Conservation (phyloP, 805 yeast species). For the Candida dajiaensis region DNA sequence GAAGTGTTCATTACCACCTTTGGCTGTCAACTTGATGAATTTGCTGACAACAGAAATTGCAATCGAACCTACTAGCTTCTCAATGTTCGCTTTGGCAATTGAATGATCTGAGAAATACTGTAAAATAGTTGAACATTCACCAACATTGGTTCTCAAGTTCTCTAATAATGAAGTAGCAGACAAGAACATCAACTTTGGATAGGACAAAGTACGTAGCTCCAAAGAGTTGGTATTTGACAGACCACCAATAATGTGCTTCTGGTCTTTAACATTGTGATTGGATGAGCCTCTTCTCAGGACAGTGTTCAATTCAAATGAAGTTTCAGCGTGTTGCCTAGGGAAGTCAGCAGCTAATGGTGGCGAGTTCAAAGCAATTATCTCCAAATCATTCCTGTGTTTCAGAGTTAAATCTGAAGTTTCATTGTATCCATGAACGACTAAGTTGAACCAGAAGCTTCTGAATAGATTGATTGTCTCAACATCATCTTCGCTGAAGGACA, state of each 20-base stretch:
- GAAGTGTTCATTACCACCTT: constrained; percentile 51
- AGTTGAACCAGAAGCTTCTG: constrained; percentile 90
- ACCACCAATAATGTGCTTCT: constrained; percentile 48
- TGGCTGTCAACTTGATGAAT: constrained; percentile 40
- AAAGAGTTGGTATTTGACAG: constrained; percentile 37
- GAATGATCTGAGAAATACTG: constrained; percentile 86
- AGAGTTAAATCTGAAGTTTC: constrained; percentile 48
- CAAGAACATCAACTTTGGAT: constrained; percentile 80
- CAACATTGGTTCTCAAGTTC: constrained; percentile 67
- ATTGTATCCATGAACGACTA: constrained; percentile 88
- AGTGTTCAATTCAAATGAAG: constrained; percentile 87
- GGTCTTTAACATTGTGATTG: constrained; percentile 70
- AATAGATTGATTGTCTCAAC: constrained; percentile 55
- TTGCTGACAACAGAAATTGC: constrained; percentile 53
- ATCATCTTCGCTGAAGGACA: constrained; percentile 28
- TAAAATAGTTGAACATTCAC: constrained; percentile 74
- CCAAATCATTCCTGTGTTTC: constrained; percentile 42
- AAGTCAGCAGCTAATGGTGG: constrained; percentile 84
- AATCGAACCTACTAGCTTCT: constrained; percentile 60
- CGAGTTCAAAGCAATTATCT: constrained; percentile 74
- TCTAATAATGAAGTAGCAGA: constrained; percentile 80
- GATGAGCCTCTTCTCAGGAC: constrained; percentile 87
- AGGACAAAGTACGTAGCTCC: constrained; percentile 50
- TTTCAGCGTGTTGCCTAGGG: constrained; percentile 79
- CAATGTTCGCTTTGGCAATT: constrained; percentile 59